Conservation (phyloP, 2,329 filamentous ascomycete species). For the Herpotrichia juniperi region DNA sequence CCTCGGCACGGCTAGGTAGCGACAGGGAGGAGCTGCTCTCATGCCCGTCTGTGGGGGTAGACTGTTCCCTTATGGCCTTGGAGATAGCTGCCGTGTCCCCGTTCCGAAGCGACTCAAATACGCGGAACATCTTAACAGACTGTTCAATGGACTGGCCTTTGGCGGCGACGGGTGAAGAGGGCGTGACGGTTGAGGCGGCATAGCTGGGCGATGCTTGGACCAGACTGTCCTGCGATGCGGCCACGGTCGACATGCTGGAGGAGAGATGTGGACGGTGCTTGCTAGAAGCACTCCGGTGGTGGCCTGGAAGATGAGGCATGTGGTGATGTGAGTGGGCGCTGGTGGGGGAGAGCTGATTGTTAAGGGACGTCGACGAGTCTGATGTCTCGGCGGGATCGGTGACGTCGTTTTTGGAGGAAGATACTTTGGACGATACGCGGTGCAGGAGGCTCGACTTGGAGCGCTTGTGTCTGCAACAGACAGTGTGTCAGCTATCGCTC, state of each 20-base stretch:
- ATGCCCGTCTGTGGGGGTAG: conserved; percentile 41
- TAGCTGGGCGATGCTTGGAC: conserved; percentile 25
- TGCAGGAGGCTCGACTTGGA: conserved; percentile 47
- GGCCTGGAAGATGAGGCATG: conserved; percentile 18
- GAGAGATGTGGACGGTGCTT: conserved; percentile 37
- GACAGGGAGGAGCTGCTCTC: conserved; percentile 56
- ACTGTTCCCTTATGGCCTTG: conserved; percentile 76
- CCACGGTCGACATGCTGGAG: conserved; percentile 32
- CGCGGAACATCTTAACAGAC: conserved; percentile 90
- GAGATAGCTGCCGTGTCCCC: conserved; percentile 92
- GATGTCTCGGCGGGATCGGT: conserved; percentile 24
- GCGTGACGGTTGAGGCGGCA: conserved; percentile 17
- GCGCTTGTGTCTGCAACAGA: conserved; percentile 47
- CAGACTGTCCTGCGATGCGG: conserved; percentile 14
- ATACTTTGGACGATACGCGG: no score
- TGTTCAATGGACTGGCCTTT: conserved; percentile 73
- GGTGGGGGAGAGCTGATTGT: conserved; percentile 28
- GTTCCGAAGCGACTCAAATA: conserved; percentile 89
- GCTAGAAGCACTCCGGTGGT: conserved; percentile 35
- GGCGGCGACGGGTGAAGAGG: conserved; percentile 34
- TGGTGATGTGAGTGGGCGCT: conserved; percentile 13
- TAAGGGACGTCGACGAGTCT: conserved; percentile 29
- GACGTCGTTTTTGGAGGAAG: conserved; percentile 40
- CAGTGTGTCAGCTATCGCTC: conserved; percentile 3
- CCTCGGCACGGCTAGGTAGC: conserved; percentile 63